These are phyloP conservation scores for Chlorencoelia australis DNA, from an alignment of 2,329 filamentous ascomycete genomes.

Conservation along the genomic window DNA sequence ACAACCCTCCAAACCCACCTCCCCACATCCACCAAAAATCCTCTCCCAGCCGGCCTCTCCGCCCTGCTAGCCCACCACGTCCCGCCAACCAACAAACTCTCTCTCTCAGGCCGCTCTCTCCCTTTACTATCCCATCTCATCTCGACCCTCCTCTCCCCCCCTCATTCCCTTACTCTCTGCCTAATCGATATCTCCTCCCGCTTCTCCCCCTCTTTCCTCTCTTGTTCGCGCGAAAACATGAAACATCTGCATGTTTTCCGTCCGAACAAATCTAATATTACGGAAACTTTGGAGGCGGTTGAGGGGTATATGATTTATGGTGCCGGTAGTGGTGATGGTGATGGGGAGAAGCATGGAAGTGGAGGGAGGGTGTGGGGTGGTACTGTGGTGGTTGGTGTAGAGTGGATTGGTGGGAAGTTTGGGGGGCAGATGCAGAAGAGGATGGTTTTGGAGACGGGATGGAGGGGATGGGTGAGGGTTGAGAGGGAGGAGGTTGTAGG, in stretches of 20 bases:
- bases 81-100: slow-evolving; percentile 1
- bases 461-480: slow-evolving; percentile 26
- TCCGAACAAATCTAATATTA: slow-evolving; percentile 11
- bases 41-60: slow-evolving; percentile 1
- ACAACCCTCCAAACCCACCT: neutral
- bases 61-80: neutral
- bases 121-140: slow-evolving; percentile 1
- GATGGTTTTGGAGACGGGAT: slow-evolving; percentile 14
- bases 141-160: slow-evolving; percentile 28
- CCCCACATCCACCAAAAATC: neutral
- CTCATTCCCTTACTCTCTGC: too few relatives aligned
- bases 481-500: slow-evolving; percentile 15
- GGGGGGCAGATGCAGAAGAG: slow-evolving; percentile 3
- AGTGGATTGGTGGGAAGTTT: slow-evolving; percentile 10
- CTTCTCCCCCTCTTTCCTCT: slow-evolving; percentile 38
- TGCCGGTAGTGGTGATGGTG: too few relatives aligned
- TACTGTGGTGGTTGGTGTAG: slow-evolving; percentile 21
- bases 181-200: slow-evolving; percentile 45
- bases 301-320: slow-evolving; percentile 25
- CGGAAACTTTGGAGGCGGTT: slow-evolving; percentile 16
- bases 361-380: slow-evolving; percentile 21
- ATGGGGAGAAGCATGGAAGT: slow-evolving; percentile 19
- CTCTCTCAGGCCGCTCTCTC: slow-evolving; percentile 3
- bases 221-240: neutral
- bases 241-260: slow-evolving; percentile 25